These are phyloP conservation scores for Pleurotus tuoliensis DNA, from an alignment of 768 basidiomycete genomes.

Conservation along the genomic window DNA sequence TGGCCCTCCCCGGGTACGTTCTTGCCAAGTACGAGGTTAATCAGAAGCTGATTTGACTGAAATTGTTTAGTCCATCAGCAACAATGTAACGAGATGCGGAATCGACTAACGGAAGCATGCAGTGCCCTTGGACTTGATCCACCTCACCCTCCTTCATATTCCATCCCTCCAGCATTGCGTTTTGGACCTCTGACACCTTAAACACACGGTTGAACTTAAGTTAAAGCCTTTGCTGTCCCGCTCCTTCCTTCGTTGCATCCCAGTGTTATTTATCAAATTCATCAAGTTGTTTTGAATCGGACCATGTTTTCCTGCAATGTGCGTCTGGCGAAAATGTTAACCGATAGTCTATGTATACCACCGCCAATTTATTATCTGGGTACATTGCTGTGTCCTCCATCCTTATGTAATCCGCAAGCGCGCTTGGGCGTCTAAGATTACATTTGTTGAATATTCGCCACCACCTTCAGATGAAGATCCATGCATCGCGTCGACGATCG, in stretches of 20 bases:
- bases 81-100: constrained; percentile 46
- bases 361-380: not conserved
- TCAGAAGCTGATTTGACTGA: not conserved
- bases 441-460: too few relatives aligned
- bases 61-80: constrained; percentile 37
- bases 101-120: constrained; percentile 47
- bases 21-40: not conserved
- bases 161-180: constrained; percentile 29
- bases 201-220: too few relatives aligned
- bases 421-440: too few relatives aligned
- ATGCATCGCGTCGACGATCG: too few relatives aligned
- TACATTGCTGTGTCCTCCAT: too few relatives aligned
- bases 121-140: constrained; percentile 33
- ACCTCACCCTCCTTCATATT: constrained; percentile 35
- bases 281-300: not conserved
- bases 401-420: too few relatives aligned
- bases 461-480: too few relatives aligned
- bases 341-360: constrained; percentile 3
- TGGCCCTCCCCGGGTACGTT: constrained; percentile 57
- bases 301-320: constrained; percentile 2
- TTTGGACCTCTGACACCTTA: constrained; percentile 5
- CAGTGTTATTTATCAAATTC: not conserved
- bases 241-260: not conserved
- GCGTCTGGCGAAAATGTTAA: not conserved
- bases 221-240: not conserved